These are phyloP conservation scores for Fusarium sp. DNA, from an alignment of 2,329 filamentous ascomycete genomes.

Conservation along the genomic window DNA sequence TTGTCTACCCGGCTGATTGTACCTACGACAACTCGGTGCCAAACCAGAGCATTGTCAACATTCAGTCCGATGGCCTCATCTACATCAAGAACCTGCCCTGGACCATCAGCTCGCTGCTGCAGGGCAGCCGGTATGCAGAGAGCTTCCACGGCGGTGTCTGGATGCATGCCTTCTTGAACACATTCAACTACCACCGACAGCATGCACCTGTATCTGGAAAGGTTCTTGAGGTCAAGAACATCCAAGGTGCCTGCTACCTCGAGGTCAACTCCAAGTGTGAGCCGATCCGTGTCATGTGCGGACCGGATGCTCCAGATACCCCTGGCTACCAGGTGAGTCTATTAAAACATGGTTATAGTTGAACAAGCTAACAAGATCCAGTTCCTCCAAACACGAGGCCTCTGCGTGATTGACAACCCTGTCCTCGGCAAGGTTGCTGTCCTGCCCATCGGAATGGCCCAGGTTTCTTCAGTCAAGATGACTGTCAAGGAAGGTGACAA, in stretches of 20 bases:
- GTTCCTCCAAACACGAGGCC: conserved; percentile 53
- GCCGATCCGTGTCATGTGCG: conserved; percentile 31
- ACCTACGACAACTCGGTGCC: conserved; percentile 46
- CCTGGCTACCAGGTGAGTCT: conserved; percentile 49
- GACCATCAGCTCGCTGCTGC: conserved; percentile 51
- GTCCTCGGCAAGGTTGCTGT: conserved; percentile 53
- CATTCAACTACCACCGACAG: conserved; percentile 56
- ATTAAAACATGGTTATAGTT: not conserved
- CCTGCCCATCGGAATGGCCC: conserved; percentile 58
- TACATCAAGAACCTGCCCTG: conserved; percentile 53
- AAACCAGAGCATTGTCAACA: conserved; percentile 40
- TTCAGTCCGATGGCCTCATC: conserved; percentile 43
- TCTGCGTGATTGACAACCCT: conserved; percentile 53
- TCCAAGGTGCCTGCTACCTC: conserved; percentile 53
- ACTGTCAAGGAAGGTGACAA: conserved; percentile 39
- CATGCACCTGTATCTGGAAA: conserved; percentile 54
- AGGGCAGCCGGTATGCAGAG: conserved; percentile 46
- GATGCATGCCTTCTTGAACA: conserved; percentile 55
- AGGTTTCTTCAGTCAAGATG: conserved; percentile 55
- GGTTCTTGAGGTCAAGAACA: conserved; percentile 52
- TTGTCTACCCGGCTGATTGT: conserved; percentile 53
- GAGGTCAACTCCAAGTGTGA: conserved; percentile 46
- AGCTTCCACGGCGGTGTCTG: conserved; percentile 54
- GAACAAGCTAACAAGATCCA: conserved; percentile 21
- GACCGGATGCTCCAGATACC: conserved; percentile 48